Evolutionary conservation across 2,329 filamentous ascomycete species (phyloP), one percentile per base, ranked within the genome.

Genomic region (Trichoderma sp.): DNA sequence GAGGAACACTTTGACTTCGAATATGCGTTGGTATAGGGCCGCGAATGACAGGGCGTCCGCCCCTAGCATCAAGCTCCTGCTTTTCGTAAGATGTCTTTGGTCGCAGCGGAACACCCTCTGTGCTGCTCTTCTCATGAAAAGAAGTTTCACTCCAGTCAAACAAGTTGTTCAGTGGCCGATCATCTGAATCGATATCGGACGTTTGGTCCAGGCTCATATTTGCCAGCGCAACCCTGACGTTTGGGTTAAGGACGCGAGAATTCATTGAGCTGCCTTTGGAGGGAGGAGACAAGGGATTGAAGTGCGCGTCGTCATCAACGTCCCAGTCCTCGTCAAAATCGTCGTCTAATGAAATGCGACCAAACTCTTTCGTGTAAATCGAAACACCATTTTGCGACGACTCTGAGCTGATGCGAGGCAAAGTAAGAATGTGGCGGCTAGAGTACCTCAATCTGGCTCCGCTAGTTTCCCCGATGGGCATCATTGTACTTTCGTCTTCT

Each of bases 1-100:
- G 86, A 4, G 92, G 92, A 1, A 95, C 92, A 77, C 92, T 95
- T 77, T 94, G 92, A 77, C 92, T 95, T 71, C 92, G 88, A 57
- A 93, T 86, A 77, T 95, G 92, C 67, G 88, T 85, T 16, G 87
- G 88, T 69, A 85, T 87, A n/a, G 90, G 90, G 2, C 90, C 90
- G 35, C 92, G 89, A 70, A 86, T 88, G 27, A 87, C 82, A 58
- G 88, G 83, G 63, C 92, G 88, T 71, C 92, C 92, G 59, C 91
- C 91, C 79, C 92, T 86, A 73, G 86, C 81, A 76, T 93, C 90
- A 70, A 88, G 81, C 74, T 91, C 87, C 73, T 92, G 91, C 78
- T 93, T 94, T 16, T 89, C 89, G 76, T 94, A 91, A 47, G 92
- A 90, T 16, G 92, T 94, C 75, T 88, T 89, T 1, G 92, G 92